These are phyloP conservation scores for Pisolithus sp. DNA, from an alignment of 768 basidiomycete species.

Conservation along the genomic window DNA sequence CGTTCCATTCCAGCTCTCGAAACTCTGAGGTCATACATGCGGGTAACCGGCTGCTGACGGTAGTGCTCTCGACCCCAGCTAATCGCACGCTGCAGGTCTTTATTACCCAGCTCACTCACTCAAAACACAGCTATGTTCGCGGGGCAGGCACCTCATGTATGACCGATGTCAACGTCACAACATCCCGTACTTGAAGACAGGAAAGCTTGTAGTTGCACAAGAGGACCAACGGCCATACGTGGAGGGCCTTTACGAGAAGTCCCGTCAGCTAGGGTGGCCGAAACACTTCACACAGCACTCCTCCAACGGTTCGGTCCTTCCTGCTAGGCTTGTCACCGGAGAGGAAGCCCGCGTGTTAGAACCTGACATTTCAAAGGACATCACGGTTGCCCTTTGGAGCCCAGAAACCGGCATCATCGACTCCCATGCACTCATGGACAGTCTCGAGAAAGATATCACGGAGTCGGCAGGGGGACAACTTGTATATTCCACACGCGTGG, in stretches of 20 bases:
- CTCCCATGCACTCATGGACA: slow-evolving; percentile 78
- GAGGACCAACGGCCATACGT: slow-evolving; percentile 65
- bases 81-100: slow-evolving; percentile 42
- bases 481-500: slow-evolving; percentile 74
- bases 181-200: slow-evolving; percentile 66
- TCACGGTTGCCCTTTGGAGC: slow-evolving; percentile 71
- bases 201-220: slow-evolving; percentile 87
- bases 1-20: slow-evolving; percentile 52
- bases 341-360: slow-evolving; percentile 68
- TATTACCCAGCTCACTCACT: slow-evolving; percentile 81
- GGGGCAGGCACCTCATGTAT: slow-evolving; percentile 82
- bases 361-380: slow-evolving; percentile 70
- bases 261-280: slow-evolving; percentile 48
- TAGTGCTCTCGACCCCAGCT: background rate
- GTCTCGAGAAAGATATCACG: slow-evolving; percentile 73
- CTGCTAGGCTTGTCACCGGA: slow-evolving; percentile 62
- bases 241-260: slow-evolving; percentile 58
- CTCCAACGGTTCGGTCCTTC: slow-evolving; percentile 37
- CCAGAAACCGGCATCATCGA: slow-evolving; percentile 89
- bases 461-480: slow-evolving; percentile 66
- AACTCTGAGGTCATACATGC: slow-evolving; percentile 96
- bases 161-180: slow-evolving; percentile 55
- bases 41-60: slow-evolving; percentile 35
- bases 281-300: slow-evolving; percentile 28
- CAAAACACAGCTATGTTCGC: slow-evolving; percentile 81